Percentiles rank a stretch among this genome's conserved stretches.
phyloP scores from a whole-genome alignment of 2,329 filamentous ascomycete species.

The Geosmithia putterillii region DNA sequence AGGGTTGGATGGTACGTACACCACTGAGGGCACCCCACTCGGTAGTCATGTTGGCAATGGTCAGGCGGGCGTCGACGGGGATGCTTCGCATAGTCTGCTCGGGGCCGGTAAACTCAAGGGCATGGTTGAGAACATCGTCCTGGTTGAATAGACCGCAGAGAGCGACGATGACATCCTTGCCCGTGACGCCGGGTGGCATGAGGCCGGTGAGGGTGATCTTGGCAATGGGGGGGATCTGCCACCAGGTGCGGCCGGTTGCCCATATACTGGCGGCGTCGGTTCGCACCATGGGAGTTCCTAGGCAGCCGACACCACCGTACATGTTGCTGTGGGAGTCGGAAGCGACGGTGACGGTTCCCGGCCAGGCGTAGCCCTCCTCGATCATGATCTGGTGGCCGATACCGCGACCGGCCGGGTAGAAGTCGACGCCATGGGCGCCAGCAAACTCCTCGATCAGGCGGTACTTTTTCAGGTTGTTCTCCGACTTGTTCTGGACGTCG shows the following conservation, averaged over 20 bases:
- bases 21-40: slow-evolving; percentile 61
- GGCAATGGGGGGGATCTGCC: slow-evolving; percentile 74
- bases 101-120: slow-evolving; percentile 75
- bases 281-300: slow-evolving; percentile 73
- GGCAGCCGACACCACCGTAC: slow-evolving; percentile 62
- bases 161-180: slow-evolving; percentile 84
- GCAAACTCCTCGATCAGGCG: slow-evolving; percentile 72
- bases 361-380: slow-evolving; percentile 66
- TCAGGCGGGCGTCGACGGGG: slow-evolving; percentile 59
- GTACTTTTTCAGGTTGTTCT: slow-evolving; percentile 76
- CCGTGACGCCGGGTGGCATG: slow-evolving; percentile 69
- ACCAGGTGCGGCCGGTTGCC: slow-evolving; percentile 78
- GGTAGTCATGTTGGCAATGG: slow-evolving; percentile 70
- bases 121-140: slow-evolving; percentile 83
- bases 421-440: slow-evolving; percentile 60
- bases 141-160: slow-evolving; percentile 78
- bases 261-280: slow-evolving; percentile 82
- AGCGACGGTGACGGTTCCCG: slow-evolving; percentile 70
- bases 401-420: slow-evolving; percentile 65
- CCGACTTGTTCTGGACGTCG: slow-evolving; percentile 73
- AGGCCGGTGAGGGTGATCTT: slow-evolving; percentile 66
- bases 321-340: slow-evolving; percentile 69
- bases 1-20: slow-evolving; percentile 1
- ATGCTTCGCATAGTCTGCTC: slow-evolving; percentile 65
- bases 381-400: slow-evolving; percentile 93